Conservation (phyloP, 2,329 filamentous ascomycete species). For the Phyllosticta citrichinensis region DNA sequence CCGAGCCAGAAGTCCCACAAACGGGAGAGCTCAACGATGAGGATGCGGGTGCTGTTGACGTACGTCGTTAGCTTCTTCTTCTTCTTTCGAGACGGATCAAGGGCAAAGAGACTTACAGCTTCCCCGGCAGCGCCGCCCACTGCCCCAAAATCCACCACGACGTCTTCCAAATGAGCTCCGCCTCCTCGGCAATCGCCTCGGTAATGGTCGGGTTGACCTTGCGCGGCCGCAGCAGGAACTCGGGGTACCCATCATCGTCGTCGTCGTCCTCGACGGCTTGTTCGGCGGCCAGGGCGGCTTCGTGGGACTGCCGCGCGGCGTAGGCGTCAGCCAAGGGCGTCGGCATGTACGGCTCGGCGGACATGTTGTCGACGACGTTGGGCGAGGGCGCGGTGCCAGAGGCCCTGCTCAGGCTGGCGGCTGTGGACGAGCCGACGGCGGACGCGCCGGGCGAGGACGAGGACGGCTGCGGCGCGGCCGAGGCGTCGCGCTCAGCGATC, state of each 20-base stretch:
- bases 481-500: slow-evolving; percentile 32
- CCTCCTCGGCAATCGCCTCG: slow-evolving; percentile 56
- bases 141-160: slow-evolving; percentile 56
- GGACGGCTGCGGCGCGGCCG: slow-evolving; percentile 11
- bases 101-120: slow-evolving; percentile 50
- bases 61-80: no score
- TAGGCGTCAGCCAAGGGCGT: slow-evolving; percentile 14
- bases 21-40: slow-evolving; percentile 43
- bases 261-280: slow-evolving; percentile 18
- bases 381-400: slow-evolving; percentile 18
- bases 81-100: neutral
- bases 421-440: neutral
- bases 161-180: slow-evolving; percentile 51
- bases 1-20: slow-evolving; percentile 55
- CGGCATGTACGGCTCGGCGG: slow-evolving; percentile 12
- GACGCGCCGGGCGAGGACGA: slow-evolving; percentile 9
- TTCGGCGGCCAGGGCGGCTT: slow-evolving; percentile 17
- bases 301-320: slow-evolving; percentile 18
- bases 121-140: slow-evolving; percentile 60
- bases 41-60: slow-evolving; percentile 38
- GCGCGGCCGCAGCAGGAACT: slow-evolving; percentile 33
- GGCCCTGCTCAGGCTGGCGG: slow-evolving; percentile 19
- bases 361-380: slow-evolving; percentile 13
- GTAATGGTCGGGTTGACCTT: slow-evolving; percentile 36
- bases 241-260: slow-evolving; percentile 31